Percentiles rank a stretch among this genome's conserved stretches.
Conservation (phyloP, 768 basidiomycete genomes). For the Leucocoprinus leucothites region DNA sequence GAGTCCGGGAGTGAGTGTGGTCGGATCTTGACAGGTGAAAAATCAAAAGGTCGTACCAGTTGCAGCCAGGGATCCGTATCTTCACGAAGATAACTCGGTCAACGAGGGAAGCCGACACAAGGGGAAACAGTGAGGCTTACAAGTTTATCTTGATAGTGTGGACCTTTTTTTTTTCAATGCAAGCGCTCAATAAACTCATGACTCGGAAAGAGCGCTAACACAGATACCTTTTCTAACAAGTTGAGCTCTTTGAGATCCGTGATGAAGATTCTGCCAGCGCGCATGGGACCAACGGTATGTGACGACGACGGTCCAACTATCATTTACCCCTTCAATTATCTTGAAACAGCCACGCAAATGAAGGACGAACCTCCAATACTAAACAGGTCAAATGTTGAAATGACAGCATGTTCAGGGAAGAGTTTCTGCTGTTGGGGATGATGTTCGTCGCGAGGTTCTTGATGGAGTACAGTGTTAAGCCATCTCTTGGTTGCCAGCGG, state of each 20-base stretch:
- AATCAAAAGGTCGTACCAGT: constrained; percentile 56
- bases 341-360: neutral
- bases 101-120: neutral
- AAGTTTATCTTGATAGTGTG: constrained; percentile 81
- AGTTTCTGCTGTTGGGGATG: constrained; percentile 17
- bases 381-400: constrained; percentile 91
- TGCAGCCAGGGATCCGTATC: constrained; percentile 91
- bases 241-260: constrained; percentile 65
- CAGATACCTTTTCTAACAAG: constrained; percentile 62
- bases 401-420: constrained; percentile 80
- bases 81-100: constrained; percentile 23
- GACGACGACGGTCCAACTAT: constrained; percentile 50
- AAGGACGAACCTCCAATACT: constrained; percentile 68
- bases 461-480: constrained; percentile 5
- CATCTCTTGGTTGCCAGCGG: neutral
- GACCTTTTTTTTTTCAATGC: constrained; percentile 42
- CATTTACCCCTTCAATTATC: constrained; percentile 3
- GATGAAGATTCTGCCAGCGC: constrained; percentile 88
- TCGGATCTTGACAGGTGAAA: neutral
- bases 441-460: neutral
- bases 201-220: constrained; percentile 2
- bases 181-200: neutral
- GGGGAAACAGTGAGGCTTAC: constrained; percentile 35
- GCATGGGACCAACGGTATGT: constrained; percentile 66
- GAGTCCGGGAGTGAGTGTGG: neutral